A percentile compares a stretch with the other conserved stretches of the same genome.
Evolutionary conservation across 495 filamentous ascomycete species (phyloP).

Genomic region (Alectoria sarmentosa): DNA sequence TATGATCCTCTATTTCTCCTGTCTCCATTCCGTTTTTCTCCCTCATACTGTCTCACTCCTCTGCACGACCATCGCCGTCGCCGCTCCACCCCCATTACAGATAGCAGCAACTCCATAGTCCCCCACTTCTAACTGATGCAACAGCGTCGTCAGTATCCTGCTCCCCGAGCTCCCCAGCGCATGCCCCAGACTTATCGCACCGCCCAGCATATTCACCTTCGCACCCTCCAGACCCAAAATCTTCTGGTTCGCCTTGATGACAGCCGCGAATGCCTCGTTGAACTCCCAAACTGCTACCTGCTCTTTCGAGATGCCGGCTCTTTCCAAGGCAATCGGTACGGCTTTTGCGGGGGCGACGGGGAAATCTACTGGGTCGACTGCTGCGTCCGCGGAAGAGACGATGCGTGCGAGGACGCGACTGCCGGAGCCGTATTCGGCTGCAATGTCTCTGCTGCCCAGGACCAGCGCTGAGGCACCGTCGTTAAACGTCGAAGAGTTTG

Average conservation of each 20-base stretch:
- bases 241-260: slow-evolving; percentile 92
- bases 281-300: slow-evolving; percentile 95
- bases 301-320: slow-evolving; percentile 81
- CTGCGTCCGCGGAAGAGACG: slow-evolving; percentile 80
- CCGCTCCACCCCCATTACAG: slow-evolving; percentile 92
- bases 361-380: slow-evolving; percentile 91
- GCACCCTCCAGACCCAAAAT: slow-evolving; percentile 54
- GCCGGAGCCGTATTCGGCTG: slow-evolving; percentile 61
- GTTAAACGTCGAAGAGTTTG: slow-evolving; percentile 87
- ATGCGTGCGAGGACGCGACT: slow-evolving; percentile 79
- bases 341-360: slow-evolving; percentile 88
- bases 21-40: no score
- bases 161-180: slow-evolving; percentile 91
- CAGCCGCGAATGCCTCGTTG: slow-evolving; percentile 95
- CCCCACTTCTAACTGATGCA: slow-evolving; percentile 83
- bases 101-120: slow-evolving; percentile 95
- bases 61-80: slow-evolving; percentile 88
- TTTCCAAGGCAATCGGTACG: slow-evolving; percentile 80
- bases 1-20: no score
- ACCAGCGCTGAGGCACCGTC: slow-evolving; percentile 93
- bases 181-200: slow-evolving; percentile 91
- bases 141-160: slow-evolving; percentile 79
- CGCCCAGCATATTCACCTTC: slow-evolving; percentile 80
- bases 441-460: slow-evolving; percentile 67
- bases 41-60: slow-evolving; percentile 59